Base-by-base conservation (phyloP, 441 rosid genomes). In the Populus hybrid region DNA sequence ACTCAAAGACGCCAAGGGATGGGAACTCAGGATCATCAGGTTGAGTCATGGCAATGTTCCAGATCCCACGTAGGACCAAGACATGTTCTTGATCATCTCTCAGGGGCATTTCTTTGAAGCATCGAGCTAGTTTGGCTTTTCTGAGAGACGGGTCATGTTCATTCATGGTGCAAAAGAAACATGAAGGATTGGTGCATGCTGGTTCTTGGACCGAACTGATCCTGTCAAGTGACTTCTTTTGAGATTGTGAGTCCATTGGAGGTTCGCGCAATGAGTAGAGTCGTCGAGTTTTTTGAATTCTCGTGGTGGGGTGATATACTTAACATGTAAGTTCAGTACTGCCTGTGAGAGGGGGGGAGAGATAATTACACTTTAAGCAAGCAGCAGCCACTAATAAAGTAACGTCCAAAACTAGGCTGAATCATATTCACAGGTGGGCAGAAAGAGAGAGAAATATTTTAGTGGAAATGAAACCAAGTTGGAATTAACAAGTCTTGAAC, bases 141-240 rank as follows among this genome's bases (percentile, higher is more conserved):
- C 93, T 82, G 31, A 76, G 77, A 66, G 89, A 82, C 14, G 89
- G 91, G 86, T 87, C 73, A 3, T 80, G 83, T 72, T 93, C 94
- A 61, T 88, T 83, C 92, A 92, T 88, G 86, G 80, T 78, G 87
- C 98, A 95, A 84, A 95, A 95, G 90, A 95, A 93, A 84, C 98
- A 95, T 2, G 76, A 75, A 26, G 84, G 87, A n/a, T 83, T 86
- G 56, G 75, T 84, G 89, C 93, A 87, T 20, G 82, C 72, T 75
- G 81, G 71, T 59, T 38, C 11, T 56, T 73, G 74, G 74, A 76
- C 74, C 75, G 72, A 63, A 11, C 64, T 59, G 21, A 38, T 21
- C 73, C 33, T 61, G 14, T 56, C 20, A 14, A 63, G 38, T 23
- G 74, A 69, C 14, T 69, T 64, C 6, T 65, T 68, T 36, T 21